Evolutionary conservation across 257 asterid species (phyloP).

Genomic region (Solanum paucissectum): DNA sequence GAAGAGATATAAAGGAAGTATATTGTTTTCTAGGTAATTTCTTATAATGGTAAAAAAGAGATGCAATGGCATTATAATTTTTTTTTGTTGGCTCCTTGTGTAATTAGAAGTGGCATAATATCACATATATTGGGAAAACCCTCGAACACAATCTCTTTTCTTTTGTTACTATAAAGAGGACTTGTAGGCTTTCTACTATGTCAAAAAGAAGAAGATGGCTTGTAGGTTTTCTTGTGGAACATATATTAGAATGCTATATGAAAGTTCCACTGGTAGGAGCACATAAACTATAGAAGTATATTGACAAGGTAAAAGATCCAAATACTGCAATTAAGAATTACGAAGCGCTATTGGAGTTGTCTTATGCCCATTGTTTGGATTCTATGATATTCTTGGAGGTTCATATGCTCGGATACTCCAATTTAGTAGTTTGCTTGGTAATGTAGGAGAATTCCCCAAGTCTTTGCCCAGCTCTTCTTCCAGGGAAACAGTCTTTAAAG

Average conservation of each 20-base stretch:
- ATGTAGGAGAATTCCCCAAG: not conserved
- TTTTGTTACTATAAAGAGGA: not conserved
- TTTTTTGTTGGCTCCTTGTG: not conserved
- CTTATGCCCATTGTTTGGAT: not conserved
- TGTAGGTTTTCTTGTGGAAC: not conserved
- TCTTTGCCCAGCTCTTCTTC: not conserved
- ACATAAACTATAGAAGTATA: not conserved
- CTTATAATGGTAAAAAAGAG: not conserved
- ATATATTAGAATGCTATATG: not conserved
- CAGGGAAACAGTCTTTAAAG: not conserved
- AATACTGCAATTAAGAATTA: not conserved
- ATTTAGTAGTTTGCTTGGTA: not conserved
- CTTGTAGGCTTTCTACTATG: not conserved
- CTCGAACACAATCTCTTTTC: not conserved
- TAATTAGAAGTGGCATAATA: not conserved
- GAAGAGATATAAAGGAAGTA: not conserved
- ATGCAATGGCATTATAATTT: not conserved
- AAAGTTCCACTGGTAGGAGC: not conserved
- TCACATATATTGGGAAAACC: not conserved
- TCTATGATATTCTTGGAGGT: not conserved
- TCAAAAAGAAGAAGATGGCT: not conserved
- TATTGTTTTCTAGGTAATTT: not conserved
- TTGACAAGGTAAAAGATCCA: not conserved
- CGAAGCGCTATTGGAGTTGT: not conserved
- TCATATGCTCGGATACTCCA: not conserved